These are phyloP conservation scores for Paecilomyces niveus DNA, from an alignment of 2,329 filamentous ascomycete genomes.

Conservation along the genomic window DNA sequence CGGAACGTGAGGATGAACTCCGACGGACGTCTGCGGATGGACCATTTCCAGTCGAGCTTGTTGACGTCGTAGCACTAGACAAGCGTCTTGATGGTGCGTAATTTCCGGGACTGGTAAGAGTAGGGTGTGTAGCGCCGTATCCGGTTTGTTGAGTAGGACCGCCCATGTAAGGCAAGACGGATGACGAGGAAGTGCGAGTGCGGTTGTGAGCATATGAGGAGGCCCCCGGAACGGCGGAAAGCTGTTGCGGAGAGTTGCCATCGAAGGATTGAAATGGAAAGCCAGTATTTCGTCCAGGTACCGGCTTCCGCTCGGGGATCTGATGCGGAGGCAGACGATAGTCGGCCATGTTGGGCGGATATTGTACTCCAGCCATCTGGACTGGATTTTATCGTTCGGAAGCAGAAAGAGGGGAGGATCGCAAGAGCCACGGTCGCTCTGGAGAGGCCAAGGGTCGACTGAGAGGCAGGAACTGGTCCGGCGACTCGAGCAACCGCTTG, in stretches of 20 bases:
- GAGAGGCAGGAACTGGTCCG: not conserved
- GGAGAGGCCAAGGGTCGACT: not conserved
- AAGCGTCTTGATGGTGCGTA: constrained; percentile 24
- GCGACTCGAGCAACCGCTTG: not conserved
- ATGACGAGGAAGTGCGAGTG: constrained; percentile 34
- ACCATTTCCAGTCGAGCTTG: constrained; percentile 30
- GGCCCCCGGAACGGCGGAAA: constrained; percentile 16
- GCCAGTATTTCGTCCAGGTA: constrained; percentile 7
- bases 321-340: constrained; percentile 31
- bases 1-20: constrained; percentile 74
- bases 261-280: constrained; percentile 9
- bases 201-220: constrained; percentile 25
- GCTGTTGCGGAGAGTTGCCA: constrained; percentile 3
- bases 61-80: constrained; percentile 36
- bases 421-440: not conserved
- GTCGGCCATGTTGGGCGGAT: constrained; percentile 23
- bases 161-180: constrained; percentile 20
- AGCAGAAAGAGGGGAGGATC: not conserved
- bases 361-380: constrained; percentile 22
- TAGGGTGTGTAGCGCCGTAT: constrained; percentile 18
- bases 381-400: not conserved
- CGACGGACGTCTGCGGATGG: constrained; percentile 47
- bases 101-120: constrained; percentile 16
- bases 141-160: constrained; percentile 14
- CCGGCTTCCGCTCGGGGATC: constrained; percentile 7